A percentile compares a stretch with the other conserved stretches of the same genome.
Evolutionary conservation across 1,284 basidiomycete genomes (phyloP).

Genomic region (Tilletiopsis washingtonensis): DNA sequence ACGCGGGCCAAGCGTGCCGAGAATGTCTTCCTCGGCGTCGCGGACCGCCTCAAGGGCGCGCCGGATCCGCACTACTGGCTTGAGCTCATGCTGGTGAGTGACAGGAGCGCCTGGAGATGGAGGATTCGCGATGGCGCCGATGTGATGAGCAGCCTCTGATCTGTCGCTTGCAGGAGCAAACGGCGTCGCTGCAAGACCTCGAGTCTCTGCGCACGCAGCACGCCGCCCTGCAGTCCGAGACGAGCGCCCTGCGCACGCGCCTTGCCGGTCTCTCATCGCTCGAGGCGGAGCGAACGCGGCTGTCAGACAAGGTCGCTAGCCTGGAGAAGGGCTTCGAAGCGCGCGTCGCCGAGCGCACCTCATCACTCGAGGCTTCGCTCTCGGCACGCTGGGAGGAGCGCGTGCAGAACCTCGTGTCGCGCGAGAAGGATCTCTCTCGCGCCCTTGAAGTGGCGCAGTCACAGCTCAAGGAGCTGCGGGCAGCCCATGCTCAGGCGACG

Average conservation of each 20-base stretch:
- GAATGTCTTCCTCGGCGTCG: slow-evolving; percentile 79
- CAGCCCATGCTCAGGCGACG: slow-evolving; percentile 82
- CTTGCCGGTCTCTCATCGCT: neutral
- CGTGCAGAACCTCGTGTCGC: slow-evolving; percentile 85
- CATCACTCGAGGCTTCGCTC: slow-evolving; percentile 85
- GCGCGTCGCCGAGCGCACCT: slow-evolving; percentile 72
- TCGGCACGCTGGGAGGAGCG: slow-evolving; percentile 94
- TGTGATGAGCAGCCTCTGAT: too few relatives aligned
- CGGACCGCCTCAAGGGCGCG: slow-evolving; percentile 64
- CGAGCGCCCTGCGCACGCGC: slow-evolving; percentile 3
- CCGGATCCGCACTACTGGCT: slow-evolving; percentile 93
- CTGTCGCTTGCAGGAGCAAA: slow-evolving; percentile 13
- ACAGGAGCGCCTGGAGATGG: neutral
- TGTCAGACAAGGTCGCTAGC: slow-evolving; percentile 11
- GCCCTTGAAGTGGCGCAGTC: slow-evolving; percentile 75
- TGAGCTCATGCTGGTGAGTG: slow-evolving; percentile 75
- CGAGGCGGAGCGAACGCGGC: slow-evolving; percentile 5
- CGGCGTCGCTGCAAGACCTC: slow-evolving; percentile 19
- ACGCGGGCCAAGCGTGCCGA: slow-evolving; percentile 83
- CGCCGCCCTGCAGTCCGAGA: slow-evolving; percentile 12
- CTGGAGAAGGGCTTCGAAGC: slow-evolving; percentile 67
- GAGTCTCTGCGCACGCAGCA: slow-evolving; percentile 15
- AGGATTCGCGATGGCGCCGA: too few relatives aligned
- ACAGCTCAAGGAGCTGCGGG: slow-evolving; percentile 79
- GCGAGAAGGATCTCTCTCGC: slow-evolving; percentile 81